A percentile compares a stretch with the other conserved stretches of the same genome.
phyloP scores from a whole-genome alignment of 768 basidiomycete genomes.

The Boletus patriciae region DNA sequence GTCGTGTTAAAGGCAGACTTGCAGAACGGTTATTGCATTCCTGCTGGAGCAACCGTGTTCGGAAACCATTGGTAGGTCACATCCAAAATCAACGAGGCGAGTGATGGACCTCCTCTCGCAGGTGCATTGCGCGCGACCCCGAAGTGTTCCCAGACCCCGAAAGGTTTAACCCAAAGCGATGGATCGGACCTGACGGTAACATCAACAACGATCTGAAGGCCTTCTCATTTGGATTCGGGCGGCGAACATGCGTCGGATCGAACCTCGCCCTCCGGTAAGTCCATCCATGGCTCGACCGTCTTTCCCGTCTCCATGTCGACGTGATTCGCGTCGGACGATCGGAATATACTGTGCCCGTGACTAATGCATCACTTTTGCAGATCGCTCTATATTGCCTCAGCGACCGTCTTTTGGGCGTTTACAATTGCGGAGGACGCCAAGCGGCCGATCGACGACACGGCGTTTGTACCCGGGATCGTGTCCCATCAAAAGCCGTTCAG shows the following conservation, averaged over 20 bases:
- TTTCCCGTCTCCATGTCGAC: not conserved
- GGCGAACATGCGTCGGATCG: slow-evolving; percentile 32
- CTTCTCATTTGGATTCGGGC: slow-evolving; percentile 56
- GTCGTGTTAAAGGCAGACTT: not conserved
- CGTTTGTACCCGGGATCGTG: slow-evolving; percentile 63
- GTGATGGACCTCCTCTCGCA: not conserved
- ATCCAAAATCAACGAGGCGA: not conserved
- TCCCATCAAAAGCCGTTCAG: slow-evolving; percentile 62
- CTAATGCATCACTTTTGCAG: slow-evolving; percentile 26
- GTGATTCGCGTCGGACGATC: too few species aligned
- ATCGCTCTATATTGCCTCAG: slow-evolving; percentile 63
- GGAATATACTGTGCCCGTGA: not conserved
- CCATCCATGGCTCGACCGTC: not conserved
- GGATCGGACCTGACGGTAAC: slow-evolving; percentile 45
- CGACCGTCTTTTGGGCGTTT: slow-evolving; percentile 66
- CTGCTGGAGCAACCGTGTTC: slow-evolving; percentile 35
- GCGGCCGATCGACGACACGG: slow-evolving; percentile 58
- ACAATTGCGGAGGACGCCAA: slow-evolving; percentile 46
- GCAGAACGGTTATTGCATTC: slow-evolving; percentile 38
- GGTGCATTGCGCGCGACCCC: slow-evolving; percentile 28
- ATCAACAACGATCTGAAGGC: slow-evolving; percentile 51
- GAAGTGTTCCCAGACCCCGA: slow-evolving; percentile 40
- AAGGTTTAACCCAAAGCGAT: slow-evolving; percentile 54
- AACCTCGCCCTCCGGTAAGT: slow-evolving; percentile 26
- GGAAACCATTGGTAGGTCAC: slow-evolving; percentile 31